These are phyloP conservation scores for Podosphaera aphanis DNA, from an alignment of 2,329 filamentous ascomycete genomes.

Conservation along the genomic window DNA sequence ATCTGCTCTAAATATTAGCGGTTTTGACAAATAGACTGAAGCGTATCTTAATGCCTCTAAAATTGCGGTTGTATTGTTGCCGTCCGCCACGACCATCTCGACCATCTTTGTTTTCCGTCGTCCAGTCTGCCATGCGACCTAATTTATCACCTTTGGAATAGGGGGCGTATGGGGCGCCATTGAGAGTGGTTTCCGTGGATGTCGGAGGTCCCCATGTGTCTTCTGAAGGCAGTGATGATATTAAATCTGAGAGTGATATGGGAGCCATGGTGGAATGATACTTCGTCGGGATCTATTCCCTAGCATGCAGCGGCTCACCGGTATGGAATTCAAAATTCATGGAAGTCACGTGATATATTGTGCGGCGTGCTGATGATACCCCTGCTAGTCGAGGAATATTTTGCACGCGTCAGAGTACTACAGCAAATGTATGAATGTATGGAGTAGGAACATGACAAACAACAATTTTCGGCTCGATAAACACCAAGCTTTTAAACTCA, in stretches of 20 bases:
- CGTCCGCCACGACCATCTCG: slow-evolving; percentile 50
- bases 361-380: no score
- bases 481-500: no score
- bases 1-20: slow-evolving; percentile 28
- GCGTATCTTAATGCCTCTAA: slow-evolving; percentile 39
- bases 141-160: slow-evolving; percentile 98
- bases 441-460: no score
- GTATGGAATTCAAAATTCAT: no score
- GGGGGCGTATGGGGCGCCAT: slow-evolving; percentile 89
- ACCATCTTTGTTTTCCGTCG: slow-evolving; percentile 63
- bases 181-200: slow-evolving; percentile 65
- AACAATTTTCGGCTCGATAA: no score
- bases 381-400: no score
- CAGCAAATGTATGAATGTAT: no score
- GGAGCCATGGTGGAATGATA: slow-evolving; percentile 26
- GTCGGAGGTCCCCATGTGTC: slow-evolving; percentile 74
- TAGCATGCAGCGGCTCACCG: no score
- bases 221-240: slow-evolving; percentile 47
- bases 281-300: no score
- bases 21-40: slow-evolving; percentile 2
- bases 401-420: no score
- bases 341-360: no score
- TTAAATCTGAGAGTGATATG: slow-evolving; percentile 37
- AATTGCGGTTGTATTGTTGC: slow-evolving; percentile 79
- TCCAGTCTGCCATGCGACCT: slow-evolving; percentile 98